Evolutionary conservation across 805 yeast genomes (phyloP).

Genomic region (Candida maris): DNA sequence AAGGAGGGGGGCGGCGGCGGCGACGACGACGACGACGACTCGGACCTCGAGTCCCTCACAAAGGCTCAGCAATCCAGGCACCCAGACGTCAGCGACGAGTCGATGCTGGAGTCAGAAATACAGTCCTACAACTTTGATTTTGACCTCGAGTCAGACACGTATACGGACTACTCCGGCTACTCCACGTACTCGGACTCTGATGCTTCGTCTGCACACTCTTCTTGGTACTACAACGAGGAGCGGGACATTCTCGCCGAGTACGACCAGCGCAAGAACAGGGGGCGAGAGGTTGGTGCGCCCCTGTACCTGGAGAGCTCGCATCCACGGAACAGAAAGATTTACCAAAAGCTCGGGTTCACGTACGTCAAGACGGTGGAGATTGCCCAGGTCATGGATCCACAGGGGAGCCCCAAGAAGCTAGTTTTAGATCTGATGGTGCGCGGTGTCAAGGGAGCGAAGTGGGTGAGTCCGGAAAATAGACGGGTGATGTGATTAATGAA

Average conservation of each 20-base stretch:
- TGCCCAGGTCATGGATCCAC: slow-evolving; percentile 29
- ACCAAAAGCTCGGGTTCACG: slow-evolving; percentile 51
- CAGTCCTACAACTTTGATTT: slow-evolving; percentile 32
- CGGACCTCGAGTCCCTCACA: slow-evolving; percentile 16
- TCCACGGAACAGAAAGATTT: slow-evolving; percentile 49
- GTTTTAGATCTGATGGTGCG: slow-evolving; percentile 38
- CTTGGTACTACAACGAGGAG: slow-evolving; percentile 34
- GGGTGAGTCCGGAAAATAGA: slow-evolving; percentile 23
- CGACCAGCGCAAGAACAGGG: slow-evolving; percentile 26
- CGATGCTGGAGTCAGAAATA: slow-evolving; percentile 31
- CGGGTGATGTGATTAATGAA: neutral
- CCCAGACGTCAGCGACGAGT: slow-evolving; percentile 22
- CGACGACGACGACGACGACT: slow-evolving; percentile 18
- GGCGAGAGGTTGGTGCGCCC: slow-evolving; percentile 32
- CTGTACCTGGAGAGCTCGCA: slow-evolving; percentile 57
- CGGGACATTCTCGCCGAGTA: slow-evolving; percentile 33
- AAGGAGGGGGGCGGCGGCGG: slow-evolving; percentile 10
- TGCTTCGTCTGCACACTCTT: slow-evolving; percentile 32
- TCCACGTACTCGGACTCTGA: slow-evolving; percentile 29
- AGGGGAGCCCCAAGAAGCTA: slow-evolving; percentile 25
- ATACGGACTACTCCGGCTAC: slow-evolving; percentile 34
- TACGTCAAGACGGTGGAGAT: slow-evolving; percentile 34
- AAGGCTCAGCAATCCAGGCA: slow-evolving; percentile 10
- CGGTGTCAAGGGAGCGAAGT: slow-evolving; percentile 34
- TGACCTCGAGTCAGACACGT: slow-evolving; percentile 31